Evolutionary conservation across 2,329 filamentous ascomycete genomes (phyloP).

Genomic region (Sporothrix inflata): DNA sequence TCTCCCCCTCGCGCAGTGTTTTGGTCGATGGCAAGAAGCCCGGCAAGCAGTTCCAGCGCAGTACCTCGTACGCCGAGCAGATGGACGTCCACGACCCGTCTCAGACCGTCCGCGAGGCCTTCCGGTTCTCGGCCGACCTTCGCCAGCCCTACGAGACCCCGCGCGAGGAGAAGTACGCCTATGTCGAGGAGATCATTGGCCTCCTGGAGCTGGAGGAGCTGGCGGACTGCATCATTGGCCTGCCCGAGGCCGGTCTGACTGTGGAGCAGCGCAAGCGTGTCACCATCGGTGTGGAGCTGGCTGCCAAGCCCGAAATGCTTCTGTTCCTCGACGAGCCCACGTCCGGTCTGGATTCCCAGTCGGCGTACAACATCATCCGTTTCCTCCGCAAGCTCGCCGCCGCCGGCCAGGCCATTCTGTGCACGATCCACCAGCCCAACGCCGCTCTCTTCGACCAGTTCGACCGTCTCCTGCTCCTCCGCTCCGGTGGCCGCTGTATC

Average conservation of each 20-base stretch:
- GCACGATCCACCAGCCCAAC: constrained; percentile 90
- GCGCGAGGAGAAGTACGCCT: constrained; percentile 58
- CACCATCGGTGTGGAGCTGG: constrained; percentile 90
- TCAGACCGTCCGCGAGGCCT: constrained; percentile 65
- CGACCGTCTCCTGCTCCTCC: constrained; percentile 76
- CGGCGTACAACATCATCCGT: constrained; percentile 75
- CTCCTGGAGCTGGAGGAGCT: constrained; percentile 62
- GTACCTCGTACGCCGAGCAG: constrained; percentile 65
- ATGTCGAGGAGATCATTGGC: constrained; percentile 62
- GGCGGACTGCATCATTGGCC: constrained; percentile 62
- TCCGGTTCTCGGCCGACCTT: constrained; percentile 65
- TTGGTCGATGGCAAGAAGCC: constrained; percentile 61
- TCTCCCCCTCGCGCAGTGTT: constrained; percentile 53
- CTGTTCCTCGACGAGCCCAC: constrained; percentile 82
- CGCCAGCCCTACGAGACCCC: constrained; percentile 60
- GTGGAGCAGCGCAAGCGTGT: constrained; percentile 71
- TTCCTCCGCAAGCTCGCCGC: constrained; percentile 76
- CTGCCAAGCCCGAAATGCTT: constrained; percentile 76
- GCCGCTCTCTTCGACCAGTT: constrained; percentile 87
- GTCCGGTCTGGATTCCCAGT: constrained; percentile 72
- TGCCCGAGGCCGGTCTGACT: constrained; percentile 69
- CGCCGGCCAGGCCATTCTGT: constrained; percentile 86
- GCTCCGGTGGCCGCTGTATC: constrained; percentile 77
- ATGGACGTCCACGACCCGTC: constrained; percentile 65
- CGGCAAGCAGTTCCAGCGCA: constrained; percentile 61